Base-by-base conservation (phyloP, 1,139 yeast species). In the Entelexis sorbosivorans region DNA sequence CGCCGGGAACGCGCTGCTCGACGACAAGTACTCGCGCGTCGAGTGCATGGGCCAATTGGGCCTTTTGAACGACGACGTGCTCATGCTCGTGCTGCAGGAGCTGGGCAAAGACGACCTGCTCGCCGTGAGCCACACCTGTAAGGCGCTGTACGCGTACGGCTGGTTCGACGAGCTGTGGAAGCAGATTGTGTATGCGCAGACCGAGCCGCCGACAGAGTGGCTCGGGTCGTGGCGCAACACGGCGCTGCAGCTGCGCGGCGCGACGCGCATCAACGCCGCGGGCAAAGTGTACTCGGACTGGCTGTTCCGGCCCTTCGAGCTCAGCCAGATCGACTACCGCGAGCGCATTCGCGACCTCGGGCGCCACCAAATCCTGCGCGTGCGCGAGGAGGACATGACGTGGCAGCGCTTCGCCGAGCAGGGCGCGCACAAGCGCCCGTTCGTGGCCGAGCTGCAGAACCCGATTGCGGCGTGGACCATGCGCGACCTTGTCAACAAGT, bases 131-230 rank as follows among this genome's bases (percentile, higher is more conserved):
- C 78, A 74, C 52, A 68, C 79, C 1, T 84, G 91, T 7, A 73
- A 82, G 56, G 72, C 79, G n/a, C 66, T 82, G 62, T 86, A 81
- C 66, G 93, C 88, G 1, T 82, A 76, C 61, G 61, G 78, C 16
- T 79, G 77, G 64, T 82, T 79, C 60, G 95, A 86, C 59, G 95
- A 86, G 54, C 59, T 82, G 22, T 86, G 95, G 95, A 81, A 82
- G 61, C 74, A 71, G 54, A 54, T 80, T 48, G 48, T 45, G 14
- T 67, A 77, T 45, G 66, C 65, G 38, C 60, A 64, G 55, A 58
- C 61, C 52, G 45, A 20, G 50, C 19, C 57, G 49, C 49, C 54
- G 19, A 38, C 45, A 1, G 56, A 64, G 24, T 87, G 96, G 96
- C 65, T 63, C 40, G 95, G 95, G 0, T 74, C 86, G 1, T 87